Conservation (phyloP, 129 eudicot genomes). For the Chrysanthemum seticuspe region DNA sequence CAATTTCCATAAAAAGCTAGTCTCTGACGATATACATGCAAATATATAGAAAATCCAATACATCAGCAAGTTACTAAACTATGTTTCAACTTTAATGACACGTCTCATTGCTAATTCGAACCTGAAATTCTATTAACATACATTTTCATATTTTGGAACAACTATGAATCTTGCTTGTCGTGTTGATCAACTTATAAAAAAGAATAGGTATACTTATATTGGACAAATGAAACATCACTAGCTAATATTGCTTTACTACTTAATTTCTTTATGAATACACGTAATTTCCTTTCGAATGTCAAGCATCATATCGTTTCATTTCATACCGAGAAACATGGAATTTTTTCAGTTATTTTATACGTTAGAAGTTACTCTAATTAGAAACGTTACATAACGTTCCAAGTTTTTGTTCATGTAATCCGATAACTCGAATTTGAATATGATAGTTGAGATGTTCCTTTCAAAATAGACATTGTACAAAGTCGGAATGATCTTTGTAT, state of each 20-base stretch:
- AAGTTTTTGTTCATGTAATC: not conserved
- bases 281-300: not conserved
- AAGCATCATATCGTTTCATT: not conserved
- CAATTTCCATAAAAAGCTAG: too few species aligned
- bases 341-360: not conserved
- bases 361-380: not conserved
- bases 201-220: too few species aligned
- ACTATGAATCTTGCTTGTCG: too few species aligned
- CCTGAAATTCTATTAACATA: too few species aligned
- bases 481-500: not conserved
- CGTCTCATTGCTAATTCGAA: too few species aligned
- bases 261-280: not conserved
- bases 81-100: too few species aligned
- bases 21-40: too few species aligned
- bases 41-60: too few species aligned
- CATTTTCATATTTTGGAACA: too few species aligned
- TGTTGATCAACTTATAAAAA: too few species aligned
- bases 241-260: not conserved
- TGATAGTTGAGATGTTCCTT: not conserved
- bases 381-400: not conserved
- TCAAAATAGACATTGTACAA: not conserved
- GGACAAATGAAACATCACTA: too few species aligned
- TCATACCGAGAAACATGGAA: not conserved
- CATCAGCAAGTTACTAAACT: too few species aligned
- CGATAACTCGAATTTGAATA: not conserved